Conservation (phyloP, 495 filamentous ascomycete genomes). For the Symbiotaphrina buchneri region DNA sequence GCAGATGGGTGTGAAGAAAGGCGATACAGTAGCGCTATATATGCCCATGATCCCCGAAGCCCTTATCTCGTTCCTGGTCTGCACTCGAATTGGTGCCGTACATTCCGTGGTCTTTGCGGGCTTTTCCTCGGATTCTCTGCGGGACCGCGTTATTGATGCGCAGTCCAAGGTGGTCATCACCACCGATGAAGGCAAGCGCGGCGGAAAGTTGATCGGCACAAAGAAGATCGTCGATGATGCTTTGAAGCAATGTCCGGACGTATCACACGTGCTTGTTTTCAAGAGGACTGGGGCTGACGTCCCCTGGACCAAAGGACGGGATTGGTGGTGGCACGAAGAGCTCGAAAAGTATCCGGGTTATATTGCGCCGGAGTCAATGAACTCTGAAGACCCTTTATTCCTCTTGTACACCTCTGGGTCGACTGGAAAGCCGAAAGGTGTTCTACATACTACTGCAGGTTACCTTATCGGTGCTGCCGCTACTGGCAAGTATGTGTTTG, state of each 20-base stretch:
- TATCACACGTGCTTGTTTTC: slow-evolving; percentile 67
- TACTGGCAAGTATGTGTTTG: slow-evolving; percentile 97
- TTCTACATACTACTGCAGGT: slow-evolving; percentile 93
- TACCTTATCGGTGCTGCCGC: slow-evolving; percentile 82
- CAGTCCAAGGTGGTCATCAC: slow-evolving; percentile 85
- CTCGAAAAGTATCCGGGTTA: slow-evolving; percentile 86
- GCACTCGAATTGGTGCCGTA: slow-evolving; percentile 77
- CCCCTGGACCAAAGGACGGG: slow-evolving; percentile 71
- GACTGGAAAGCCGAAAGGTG: slow-evolving; percentile 95
- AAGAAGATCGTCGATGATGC: slow-evolving; percentile 99
- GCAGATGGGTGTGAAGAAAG: slow-evolving; percentile 90
- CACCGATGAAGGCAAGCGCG: slow-evolving; percentile 90
- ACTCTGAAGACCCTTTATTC: slow-evolving; percentile 90
- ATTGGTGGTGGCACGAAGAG: slow-evolving; percentile 98
- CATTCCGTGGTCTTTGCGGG: slow-evolving; percentile 98
- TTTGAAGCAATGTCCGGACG: slow-evolving; percentile 88
- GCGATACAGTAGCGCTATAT: slow-evolving; percentile 93
- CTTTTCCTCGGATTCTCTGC: slow-evolving; percentile 91
- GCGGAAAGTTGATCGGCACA: slow-evolving; percentile 91
- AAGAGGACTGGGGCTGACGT: slow-evolving; percentile 91
- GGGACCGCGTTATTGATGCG: slow-evolving; percentile 85
- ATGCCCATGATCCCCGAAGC: slow-evolving; percentile 98
- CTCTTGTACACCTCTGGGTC: slow-evolving; percentile 95
- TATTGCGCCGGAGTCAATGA: slow-evolving; percentile 67
- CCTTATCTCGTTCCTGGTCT: slow-evolving; percentile 74